Base-by-base conservation (phyloP, 1,284 basidiomycete genomes). In the Sporisorium scitamineum region DNA sequence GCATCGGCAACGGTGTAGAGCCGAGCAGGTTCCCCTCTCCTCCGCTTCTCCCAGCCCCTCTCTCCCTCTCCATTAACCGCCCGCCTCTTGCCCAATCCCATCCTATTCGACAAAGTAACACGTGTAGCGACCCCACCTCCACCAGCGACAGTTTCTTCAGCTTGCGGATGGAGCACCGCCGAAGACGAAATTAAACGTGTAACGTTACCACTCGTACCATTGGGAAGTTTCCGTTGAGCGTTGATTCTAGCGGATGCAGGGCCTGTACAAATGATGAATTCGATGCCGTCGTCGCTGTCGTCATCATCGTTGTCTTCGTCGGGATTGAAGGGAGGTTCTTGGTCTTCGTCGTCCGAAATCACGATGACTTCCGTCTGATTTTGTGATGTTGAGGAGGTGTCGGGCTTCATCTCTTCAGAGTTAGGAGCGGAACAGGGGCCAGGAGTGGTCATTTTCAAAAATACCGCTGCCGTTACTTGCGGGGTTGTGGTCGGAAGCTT, bases 341-440 rank as follows among this genome's bases (percentile, higher is more conserved):
- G 26, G 26, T 47, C 45, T 7, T 53, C 51, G 32, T 53, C 51
- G n/a, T 55, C 54, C 5, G 29, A 32, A 22, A 55, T 44, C 6
- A 32, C 41, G 13, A 55, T 45, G 42, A 16, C 13, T 11, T 42
- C 27, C 14, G n/a, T 7, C 7, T 29, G 26, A 14, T n/a, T 29
- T 29, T 13, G 27, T 7, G 47, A 18, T n/a, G 37, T n/a, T 3
- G 18, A 18, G 14, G 37, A 18, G 16, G 14, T 2, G 5, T 39
- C 37, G 16, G 16, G 2, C 37, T 39, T 39, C 16, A 39, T 8
- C 4, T 8, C 14, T 5, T 5, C 37, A 2, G 18, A 16, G n/a
- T n/a, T n/a, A n/a, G n/a, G n/a, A n/a, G n/a, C n/a, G n/a, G n/a
- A n/a, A n/a, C n/a, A n/a, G n/a, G n/a, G n/a, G n/a, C n/a, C n/a